Percentiles rank a stretch among this genome's conserved stretches.
These are phyloP conservation scores for Gonapodya prolifera DNA, from an alignment of 192 early-diverging fungal species.

Conservation along the genomic window DNA sequence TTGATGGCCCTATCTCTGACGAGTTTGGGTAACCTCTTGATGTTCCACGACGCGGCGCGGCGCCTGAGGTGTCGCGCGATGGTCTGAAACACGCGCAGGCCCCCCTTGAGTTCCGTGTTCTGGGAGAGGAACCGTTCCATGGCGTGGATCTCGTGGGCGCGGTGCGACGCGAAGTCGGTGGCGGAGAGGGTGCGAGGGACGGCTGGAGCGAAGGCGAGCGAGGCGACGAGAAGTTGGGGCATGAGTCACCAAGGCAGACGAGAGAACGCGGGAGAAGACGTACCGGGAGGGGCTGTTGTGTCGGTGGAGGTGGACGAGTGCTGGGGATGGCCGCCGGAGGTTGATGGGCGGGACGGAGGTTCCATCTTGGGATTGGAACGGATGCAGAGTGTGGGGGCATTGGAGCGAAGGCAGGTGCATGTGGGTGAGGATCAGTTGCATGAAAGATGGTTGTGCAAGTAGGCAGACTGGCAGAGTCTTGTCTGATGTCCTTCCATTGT, in stretches of 20 bases:
- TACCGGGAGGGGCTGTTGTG: neutral
- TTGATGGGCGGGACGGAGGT: no score
- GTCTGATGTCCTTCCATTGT: no score
- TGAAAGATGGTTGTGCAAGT: no score
- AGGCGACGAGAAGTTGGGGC: no score
- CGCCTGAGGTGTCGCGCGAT: constrained; percentile 81
- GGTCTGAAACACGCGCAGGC: constrained; percentile 72
- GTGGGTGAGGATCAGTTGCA: no score
- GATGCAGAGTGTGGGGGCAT: no score
- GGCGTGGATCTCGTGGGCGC: constrained; percentile 73
- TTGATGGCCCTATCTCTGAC: constrained; percentile 61
- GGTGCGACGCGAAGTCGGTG: constrained; percentile 31
- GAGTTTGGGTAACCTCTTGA: constrained; percentile 76
- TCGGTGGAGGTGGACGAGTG: no score
- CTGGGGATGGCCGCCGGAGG: no score
- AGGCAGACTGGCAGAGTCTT: no score
- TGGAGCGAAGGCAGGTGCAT: no score
- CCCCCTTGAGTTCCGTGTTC: constrained; percentile 34
- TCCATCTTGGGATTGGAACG: no score
- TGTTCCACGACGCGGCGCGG: constrained; percentile 89
- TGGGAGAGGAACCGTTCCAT: constrained; percentile 65
- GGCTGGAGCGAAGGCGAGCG: neutral
- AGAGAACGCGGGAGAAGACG: neutral
- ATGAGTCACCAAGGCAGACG: neutral
- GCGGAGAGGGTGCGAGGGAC: neutral